Percentiles rank a stretch among this genome's conserved stretches.
These are phyloP conservation scores for Neoboletus magnificus DNA, from an alignment of 768 basidiomycete genomes.

Conservation along the genomic window DNA sequence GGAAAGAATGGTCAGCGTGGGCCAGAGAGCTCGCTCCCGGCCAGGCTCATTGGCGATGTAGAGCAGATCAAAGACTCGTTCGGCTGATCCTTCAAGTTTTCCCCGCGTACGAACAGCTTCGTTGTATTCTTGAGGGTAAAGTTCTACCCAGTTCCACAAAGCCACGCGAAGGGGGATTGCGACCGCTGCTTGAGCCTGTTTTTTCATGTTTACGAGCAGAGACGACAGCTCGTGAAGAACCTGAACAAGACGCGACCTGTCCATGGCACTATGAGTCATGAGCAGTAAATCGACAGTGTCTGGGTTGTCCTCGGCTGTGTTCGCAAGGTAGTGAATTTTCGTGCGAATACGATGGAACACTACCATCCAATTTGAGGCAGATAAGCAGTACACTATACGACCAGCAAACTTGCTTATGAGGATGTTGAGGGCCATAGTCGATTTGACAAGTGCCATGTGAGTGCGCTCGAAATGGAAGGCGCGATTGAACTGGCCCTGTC, in stretches of 20 bases:
- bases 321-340: slow-evolving; percentile 66
- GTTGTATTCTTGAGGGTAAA: slow-evolving; percentile 75
- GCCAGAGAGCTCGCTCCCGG: slow-evolving; percentile 66
- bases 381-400: slow-evolving; percentile 80
- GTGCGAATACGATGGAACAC: slow-evolving; percentile 67
- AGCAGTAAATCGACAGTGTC: slow-evolving; percentile 77
- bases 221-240: slow-evolving; percentile 80
- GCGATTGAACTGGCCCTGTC: slow-evolving; percentile 23
- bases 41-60: slow-evolving; percentile 45
- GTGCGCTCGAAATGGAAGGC: slow-evolving; percentile 55
- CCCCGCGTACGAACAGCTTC: slow-evolving; percentile 62
- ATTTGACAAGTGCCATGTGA: slow-evolving; percentile 56
- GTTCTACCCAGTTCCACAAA: slow-evolving; percentile 88
- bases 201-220: slow-evolving; percentile 77
- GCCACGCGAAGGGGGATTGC: slow-evolving; percentile 71
- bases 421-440: slow-evolving; percentile 51
- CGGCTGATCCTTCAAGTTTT: slow-evolving; percentile 74
- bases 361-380: slow-evolving; percentile 82
- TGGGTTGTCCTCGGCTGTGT: slow-evolving; percentile 46
- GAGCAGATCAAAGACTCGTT: slow-evolving; percentile 82
- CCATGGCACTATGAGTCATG: slow-evolving; percentile 73
- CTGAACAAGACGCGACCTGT: slow-evolving; percentile 62
- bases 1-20: slow-evolving; percentile 70
- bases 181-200: slow-evolving; percentile 67
- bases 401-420: slow-evolving; percentile 71